Base-by-base conservation (phyloP, 371 early-diverging fungal species). In the Apophysomyces sp. region DNA sequence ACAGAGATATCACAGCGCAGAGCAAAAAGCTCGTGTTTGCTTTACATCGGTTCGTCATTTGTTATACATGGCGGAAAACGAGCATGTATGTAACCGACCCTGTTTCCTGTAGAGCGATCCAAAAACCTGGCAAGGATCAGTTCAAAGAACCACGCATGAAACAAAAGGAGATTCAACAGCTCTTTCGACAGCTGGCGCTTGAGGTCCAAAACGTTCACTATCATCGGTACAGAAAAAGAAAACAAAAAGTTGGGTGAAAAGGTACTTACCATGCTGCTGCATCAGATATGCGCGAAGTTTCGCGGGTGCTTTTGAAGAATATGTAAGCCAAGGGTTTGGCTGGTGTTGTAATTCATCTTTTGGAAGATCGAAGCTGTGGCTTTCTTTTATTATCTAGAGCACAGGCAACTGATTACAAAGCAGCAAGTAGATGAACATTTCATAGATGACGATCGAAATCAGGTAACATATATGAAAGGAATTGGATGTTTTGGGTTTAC, bases 11-110 rank as follows among this genome's bases (percentile, higher is more conserved):
- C 55, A 89, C 86, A 24, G 84, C 81, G 36, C 62, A 68, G 13
- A 84, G 85, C 49, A 89, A 89, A 64, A 78, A 86, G 59, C 71
- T 85, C 68, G 85, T 89, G 36, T 89, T 86, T 62, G 73, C 83
- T 0, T 72, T 89, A 16, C 89, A 89, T 59, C 80, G 89, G 74
- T 80, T 66, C 13, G 65, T 34, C 13, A 34, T 13, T 34, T 34
- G 34, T 13, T 2, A 34, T 34, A 13, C 34, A 34, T 34, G 13
- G 13, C 8, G 13, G 11, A 34, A 34, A 34, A 13, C 8, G 8
- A 13, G 13, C 13, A 34, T 34, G 4, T 34, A 34, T 4, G 13
- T 13, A 34, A 34, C 34, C 34, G 34, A 34, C 34, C n/a, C 13
- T 34, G 2, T 7, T n/a, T n/a, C n/a, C n/a, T n/a, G n/a, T 40